These are phyloP conservation scores for Sugiyamaella neomexicana DNA, from an alignment of 1,139 yeast species.

Conservation along the genomic window DNA sequence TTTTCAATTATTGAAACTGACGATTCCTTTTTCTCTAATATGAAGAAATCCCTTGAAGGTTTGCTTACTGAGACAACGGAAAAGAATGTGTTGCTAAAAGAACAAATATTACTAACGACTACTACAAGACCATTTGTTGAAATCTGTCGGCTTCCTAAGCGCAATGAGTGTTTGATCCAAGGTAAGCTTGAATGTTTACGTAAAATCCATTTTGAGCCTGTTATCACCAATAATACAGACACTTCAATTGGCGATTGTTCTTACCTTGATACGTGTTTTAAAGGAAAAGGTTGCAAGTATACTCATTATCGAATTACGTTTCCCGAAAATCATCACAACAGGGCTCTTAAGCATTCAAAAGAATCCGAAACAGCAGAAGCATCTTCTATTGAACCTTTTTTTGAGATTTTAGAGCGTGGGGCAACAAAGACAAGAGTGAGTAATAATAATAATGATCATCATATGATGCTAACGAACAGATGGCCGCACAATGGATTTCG, in stretches of 20 bases:
- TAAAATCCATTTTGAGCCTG: slow-evolving; percentile 40
- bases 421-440: slow-evolving; percentile 4
- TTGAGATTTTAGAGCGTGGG: not conserved
- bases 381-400: not conserved
- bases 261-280: slow-evolving; percentile 89
- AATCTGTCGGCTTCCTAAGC: slow-evolving; percentile 27
- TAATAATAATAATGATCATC: not conserved
- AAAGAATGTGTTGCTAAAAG: slow-evolving; percentile 20
- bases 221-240: slow-evolving; percentile 54
- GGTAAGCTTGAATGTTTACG: slow-evolving; percentile 37
- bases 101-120: slow-evolving; percentile 21
- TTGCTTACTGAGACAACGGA: slow-evolving; percentile 25
- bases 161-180: slow-evolving; percentile 29
- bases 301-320: slow-evolving; percentile 64
- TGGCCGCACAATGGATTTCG: slow-evolving; percentile 80
- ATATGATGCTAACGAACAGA: not conserved
- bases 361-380: not conserved
- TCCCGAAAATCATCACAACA: slow-evolving; percentile 26
- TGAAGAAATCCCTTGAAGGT: slow-evolving; percentile 20
- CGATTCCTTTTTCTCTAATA: slow-evolving; percentile 18
- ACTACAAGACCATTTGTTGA: slow-evolving; percentile 24
- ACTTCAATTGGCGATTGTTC: slow-evolving; percentile 83
- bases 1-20: slow-evolving; percentile 17
- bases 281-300: slow-evolving; percentile 75
- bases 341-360: not conserved